Base-by-base conservation (phyloP, 805 yeast genomes). In the Suhomyces sp. region DNA sequence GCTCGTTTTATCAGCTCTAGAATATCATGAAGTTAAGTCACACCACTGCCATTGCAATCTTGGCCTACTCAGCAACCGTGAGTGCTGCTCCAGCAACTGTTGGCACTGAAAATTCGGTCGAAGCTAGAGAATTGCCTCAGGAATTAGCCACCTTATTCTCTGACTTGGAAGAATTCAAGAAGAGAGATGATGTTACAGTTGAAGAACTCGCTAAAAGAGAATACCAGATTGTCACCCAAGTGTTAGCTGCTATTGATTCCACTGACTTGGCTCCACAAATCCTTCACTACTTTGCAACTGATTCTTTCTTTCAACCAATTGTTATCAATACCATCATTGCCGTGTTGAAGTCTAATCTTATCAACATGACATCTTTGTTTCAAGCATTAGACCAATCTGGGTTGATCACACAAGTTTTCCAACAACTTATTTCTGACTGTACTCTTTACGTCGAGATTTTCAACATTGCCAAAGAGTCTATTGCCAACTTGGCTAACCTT, bases 391-490 rank as follows among this genome's bases (percentile, higher is more conserved):
- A 60, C 36, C 51, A 62, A 36, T 61, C 68, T 5, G 58, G 58
- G 33, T 60, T 67, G 43, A 53, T 64, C 31, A 58, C 51, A 8
- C 48, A 53, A 13, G 65, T 63, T 10, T 39, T 64, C 22, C 53
- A 62, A 30, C 63, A 63, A 21, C 53, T 67, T 28, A 62, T 67
- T 36, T 44, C 59, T 28, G 66, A 66, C 46, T 67, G 72, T 53
- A 36, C 47, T 17, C 59, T 65, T 25, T 67, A 65, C 39, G 68
- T 53, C 21, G 46, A 53, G 12, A 49, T 67, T 25, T 54, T 65
- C 45, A 51, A 54, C 37, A 38, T 54, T 35, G 69, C 64, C 22
- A 55, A 53, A 43, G 37, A 42, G n/a, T 39, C 50, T 9, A 54
- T 66, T 29, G 21, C 37, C 25, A 47, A 53, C 39, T 53, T 63